Evolutionary conservation across 352 stramenopile species (phyloP).

Genomic region (Phytophthora niederhauseri): DNA sequence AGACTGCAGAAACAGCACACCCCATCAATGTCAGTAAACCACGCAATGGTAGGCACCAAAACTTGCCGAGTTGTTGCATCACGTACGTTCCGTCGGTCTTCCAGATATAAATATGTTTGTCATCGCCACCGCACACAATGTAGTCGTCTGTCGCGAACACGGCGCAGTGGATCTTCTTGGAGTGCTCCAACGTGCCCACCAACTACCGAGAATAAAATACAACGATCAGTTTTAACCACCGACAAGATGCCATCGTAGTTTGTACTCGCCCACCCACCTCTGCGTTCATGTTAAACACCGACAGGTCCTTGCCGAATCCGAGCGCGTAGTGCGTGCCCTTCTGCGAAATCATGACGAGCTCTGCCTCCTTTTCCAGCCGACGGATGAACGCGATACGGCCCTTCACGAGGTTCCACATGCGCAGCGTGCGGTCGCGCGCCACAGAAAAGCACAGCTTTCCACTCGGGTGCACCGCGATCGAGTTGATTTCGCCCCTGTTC

Average conservation of each 20-base stretch:
- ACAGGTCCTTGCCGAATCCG: slow-evolving; percentile 74
- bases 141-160: slow-evolving; percentile 80
- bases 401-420: slow-evolving; percentile 93
- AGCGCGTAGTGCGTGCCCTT: slow-evolving; percentile 75
- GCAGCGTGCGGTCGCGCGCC: slow-evolving; percentile 80
- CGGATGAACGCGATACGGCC: slow-evolving; percentile 89
- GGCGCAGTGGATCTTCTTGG: slow-evolving; percentile 77
- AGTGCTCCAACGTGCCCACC: slow-evolving; percentile 68
- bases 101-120: slow-evolving; percentile 88
- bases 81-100: slow-evolving; percentile 73
- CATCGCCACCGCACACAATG: slow-evolving; percentile 77
- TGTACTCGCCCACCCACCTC: slow-evolving; percentile 39
- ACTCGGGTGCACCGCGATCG: slow-evolving; percentile 88
- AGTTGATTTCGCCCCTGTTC: slow-evolving; percentile 76
- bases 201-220: slow-evolving; percentile 38
- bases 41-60: background rate
- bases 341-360: slow-evolving; percentile 77
- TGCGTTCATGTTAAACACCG: slow-evolving; percentile 83
- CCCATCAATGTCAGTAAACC: slow-evolving; percentile 2
- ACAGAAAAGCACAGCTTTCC: slow-evolving; percentile 90
- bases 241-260: slow-evolving; percentile 5
- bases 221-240: background rate
- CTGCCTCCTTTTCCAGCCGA: slow-evolving; percentile 82
- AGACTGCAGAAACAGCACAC: slow-evolving; percentile 38
- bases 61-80: background rate